phyloP scores from a whole-genome alignment of 345 rosid species.

The Boechera retrofracta region DNA sequence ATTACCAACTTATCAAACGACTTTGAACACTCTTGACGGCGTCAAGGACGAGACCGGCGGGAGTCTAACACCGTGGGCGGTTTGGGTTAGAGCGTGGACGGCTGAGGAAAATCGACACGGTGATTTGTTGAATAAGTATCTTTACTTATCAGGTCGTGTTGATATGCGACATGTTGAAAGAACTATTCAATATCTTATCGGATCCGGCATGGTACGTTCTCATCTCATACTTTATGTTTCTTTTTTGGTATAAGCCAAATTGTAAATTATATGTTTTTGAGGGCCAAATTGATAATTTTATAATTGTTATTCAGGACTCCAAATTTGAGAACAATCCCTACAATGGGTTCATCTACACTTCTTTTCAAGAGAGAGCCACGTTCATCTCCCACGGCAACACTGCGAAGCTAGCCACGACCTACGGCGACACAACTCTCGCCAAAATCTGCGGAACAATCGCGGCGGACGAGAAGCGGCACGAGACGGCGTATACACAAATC shows the following conservation, averaged over 20 bases:
- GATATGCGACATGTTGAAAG: slow-evolving; percentile 59
- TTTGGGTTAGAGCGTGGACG: slow-evolving; percentile 64
- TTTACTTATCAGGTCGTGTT: slow-evolving; percentile 59
- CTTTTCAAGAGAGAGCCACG: slow-evolving; percentile 65
- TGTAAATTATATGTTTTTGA: not conserved
- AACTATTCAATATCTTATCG: slow-evolving; percentile 52
- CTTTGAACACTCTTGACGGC: slow-evolving; percentile 66
- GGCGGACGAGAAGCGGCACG: slow-evolving; percentile 60
- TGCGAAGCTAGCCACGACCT: slow-evolving; percentile 42
- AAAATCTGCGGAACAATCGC: slow-evolving; percentile 59
- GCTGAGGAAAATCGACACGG: slow-evolving; percentile 64
- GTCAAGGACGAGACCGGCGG: slow-evolving; percentile 38
- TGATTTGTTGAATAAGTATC: slow-evolving; percentile 60
- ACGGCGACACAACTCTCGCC: slow-evolving; percentile 52
- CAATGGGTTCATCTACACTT: slow-evolving; percentile 58
- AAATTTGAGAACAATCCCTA: slow-evolving; percentile 55
- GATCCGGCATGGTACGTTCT: slow-evolving; percentile 43
- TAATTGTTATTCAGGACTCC: slow-evolving; percentile 48
- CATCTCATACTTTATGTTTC: not conserved
- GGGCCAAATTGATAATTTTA: not conserved
- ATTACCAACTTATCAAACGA: slow-evolving; percentile 75
- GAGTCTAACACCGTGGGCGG: slow-evolving; percentile 53
- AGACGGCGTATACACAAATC: slow-evolving; percentile 52
- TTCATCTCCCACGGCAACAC: slow-evolving; percentile 66
- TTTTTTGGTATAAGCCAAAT: not conserved